Base-by-base conservation (phyloP, 169 alveolate genomes). In the Plasmodium inui region DNA sequence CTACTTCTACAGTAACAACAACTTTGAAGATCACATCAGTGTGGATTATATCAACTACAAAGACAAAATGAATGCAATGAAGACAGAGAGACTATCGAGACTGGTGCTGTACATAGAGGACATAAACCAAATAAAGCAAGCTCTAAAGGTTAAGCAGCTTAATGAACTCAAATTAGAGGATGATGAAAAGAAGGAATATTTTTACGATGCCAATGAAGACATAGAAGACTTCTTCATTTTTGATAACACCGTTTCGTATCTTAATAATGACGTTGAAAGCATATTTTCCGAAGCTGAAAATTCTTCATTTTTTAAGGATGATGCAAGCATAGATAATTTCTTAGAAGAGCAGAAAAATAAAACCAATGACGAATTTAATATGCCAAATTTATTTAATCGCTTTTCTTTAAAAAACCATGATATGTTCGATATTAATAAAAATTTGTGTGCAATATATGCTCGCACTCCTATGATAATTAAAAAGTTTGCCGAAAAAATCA, bases 171-270 rank as follows among this genome's bases (percentile, higher is more conserved):
- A 91, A 81, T 70, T 82, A 70, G 91, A 72, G 61, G 67, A 71
- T 46, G 92, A 82, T 34, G 92, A 50, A 50, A 72, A 74, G 32
- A 91, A 80, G 34, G 95, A 91, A 71, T n/a, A 55, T 81, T 91
- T 91, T 82, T 91, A 91, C 74, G 95, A 91, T 73, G 91, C 95
- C 17, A 71, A 91, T 91, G 95, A 91, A 78, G 71, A 91, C 76
- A 82, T 91, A 67, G 95, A 91, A 44, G 92, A 91, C 61, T 91
- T 91, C 44, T 91, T 81, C 57, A 82, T 91, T 81, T 91, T 81
- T 34, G 95, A 91, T 82, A 53, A 82, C 30, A 17, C 92, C 17
- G 32, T 91, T 19, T 91, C 95, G 10, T 81, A 22, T 41, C 3
- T 50, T 46, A 74, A 39, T 80, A 82, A 81, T 81, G 95, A 91